A percentile compares a stretch with the other conserved stretches of the same genome.
These are phyloP conservation scores for Umbelopsis isabellina DNA, from an alignment of 192 early-diverging fungal genomes.

Conservation along the genomic window DNA sequence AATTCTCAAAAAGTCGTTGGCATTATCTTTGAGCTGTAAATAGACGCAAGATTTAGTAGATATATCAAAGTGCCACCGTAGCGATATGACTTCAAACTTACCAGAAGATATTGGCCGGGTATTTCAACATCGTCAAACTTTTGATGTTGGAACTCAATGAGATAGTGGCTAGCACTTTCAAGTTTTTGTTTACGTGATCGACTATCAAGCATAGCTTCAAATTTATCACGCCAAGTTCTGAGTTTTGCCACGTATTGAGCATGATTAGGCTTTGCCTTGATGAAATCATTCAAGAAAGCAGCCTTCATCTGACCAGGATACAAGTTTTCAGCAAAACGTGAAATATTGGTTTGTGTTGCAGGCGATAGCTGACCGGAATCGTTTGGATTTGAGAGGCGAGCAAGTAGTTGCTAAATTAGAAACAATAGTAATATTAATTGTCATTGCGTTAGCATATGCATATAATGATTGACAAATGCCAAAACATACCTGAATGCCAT, in stretches of 20 bases:
- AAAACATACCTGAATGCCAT: constrained; percentile 77
- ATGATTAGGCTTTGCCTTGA: constrained; percentile 82
- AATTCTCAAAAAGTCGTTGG: constrained; percentile 92
- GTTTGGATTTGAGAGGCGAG: constrained; percentile 58
- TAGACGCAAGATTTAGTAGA: background rate
- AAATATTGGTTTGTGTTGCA: constrained; percentile 79
- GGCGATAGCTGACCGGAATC: constrained; percentile 65
- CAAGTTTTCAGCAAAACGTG: constrained; percentile 88
- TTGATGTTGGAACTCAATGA: constrained; percentile 98
- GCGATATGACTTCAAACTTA: constrained; percentile 34
- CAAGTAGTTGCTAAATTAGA: constrained; percentile 64
- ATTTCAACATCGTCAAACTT: constrained; percentile 99
- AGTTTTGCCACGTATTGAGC: constrained; percentile 83
- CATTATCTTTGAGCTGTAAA: constrained; percentile 61
- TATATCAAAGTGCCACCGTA: background rate
- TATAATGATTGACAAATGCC: background rate
- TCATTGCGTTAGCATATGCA: background rate
- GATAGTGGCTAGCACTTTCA: constrained; percentile 87
- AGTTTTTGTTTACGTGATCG: constrained; percentile 83
- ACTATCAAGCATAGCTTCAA: constrained; percentile 83
- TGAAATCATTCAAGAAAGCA: constrained; percentile 93
- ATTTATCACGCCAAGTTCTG: constrained; percentile 92
- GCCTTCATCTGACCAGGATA: constrained; percentile 74
- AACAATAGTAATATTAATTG: background rate
- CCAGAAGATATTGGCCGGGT: constrained; percentile 94